Conservation (phyloP, 768 basidiomycete species). For the Saitozyma podzolica region DNA sequence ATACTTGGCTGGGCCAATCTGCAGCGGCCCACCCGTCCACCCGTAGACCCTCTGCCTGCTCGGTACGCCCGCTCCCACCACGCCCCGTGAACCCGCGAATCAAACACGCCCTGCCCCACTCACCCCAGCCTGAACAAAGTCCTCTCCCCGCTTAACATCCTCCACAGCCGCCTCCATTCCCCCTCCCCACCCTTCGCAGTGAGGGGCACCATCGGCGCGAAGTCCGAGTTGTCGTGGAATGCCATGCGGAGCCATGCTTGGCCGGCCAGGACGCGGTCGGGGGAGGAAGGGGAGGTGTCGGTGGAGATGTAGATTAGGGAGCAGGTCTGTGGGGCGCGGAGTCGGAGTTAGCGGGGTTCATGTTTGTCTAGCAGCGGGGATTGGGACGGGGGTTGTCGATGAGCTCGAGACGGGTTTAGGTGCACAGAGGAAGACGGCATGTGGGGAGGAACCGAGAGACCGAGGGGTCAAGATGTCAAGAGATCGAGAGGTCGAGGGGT, state of each 20-base stretch:
- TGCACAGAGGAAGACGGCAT: neutral
- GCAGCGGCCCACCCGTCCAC: no score
- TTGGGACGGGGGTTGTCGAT: no score
- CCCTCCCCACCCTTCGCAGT: conserved; percentile 17
- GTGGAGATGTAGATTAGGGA: conserved; percentile 49
- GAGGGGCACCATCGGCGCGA: conserved; percentile 36
- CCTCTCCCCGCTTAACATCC: conserved; percentile 47
- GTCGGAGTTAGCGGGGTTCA: neutral
- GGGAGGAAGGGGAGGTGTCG: conserved; percentile 29
- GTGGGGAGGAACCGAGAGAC: no score
- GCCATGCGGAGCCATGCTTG: conserved; percentile 46
- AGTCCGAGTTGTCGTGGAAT: conserved; percentile 49
- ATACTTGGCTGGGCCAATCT: no score
- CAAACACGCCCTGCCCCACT: neutral
- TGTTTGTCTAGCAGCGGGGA: neutral
- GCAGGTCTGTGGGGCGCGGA: conserved; percentile 11
- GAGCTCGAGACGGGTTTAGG: no score
- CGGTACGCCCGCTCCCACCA: neutral
- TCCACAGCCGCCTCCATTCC: conserved; percentile 29
- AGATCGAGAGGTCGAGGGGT: no score
- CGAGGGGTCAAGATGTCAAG: no score
- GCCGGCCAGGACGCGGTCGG: conserved; percentile 24
- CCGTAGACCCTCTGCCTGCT: neutral
- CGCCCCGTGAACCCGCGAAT: no score
- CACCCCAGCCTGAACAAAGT: conserved; percentile 48